Conservation (phyloP, 1,284 basidiomycete species). For the Schizophyllum amplum region DNA sequence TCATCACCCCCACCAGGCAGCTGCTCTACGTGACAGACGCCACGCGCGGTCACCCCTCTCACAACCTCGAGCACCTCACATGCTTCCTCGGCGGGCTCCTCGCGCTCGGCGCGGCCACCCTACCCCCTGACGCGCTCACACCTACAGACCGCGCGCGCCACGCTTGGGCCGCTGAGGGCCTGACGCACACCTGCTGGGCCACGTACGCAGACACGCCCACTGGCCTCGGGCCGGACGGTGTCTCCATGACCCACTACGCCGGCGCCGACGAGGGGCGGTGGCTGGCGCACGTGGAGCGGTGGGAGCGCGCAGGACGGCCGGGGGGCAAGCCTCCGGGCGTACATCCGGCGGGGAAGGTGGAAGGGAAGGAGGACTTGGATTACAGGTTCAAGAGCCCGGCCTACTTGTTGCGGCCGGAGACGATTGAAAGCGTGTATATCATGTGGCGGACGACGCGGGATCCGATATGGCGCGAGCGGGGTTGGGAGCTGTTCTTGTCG, state of each 20-base stretch:
- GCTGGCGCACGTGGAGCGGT: conserved; percentile 36
- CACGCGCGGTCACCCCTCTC: conserved; percentile 25
- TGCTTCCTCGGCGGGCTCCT: conserved; percentile 71
- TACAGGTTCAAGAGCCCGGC: conserved; percentile 35
- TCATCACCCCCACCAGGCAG: conserved; percentile 48
- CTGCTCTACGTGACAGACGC: conserved; percentile 65
- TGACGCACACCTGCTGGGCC: conserved; percentile 58
- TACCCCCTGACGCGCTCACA: conserved; percentile 21
- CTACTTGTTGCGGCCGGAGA: conserved; percentile 60
- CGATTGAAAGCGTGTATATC: conserved; percentile 64
- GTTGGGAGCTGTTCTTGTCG: conserved; percentile 38
- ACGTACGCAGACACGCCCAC: conserved; percentile 56
- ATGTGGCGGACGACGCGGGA: conserved; percentile 63
- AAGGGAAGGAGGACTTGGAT: conserved; percentile 30
- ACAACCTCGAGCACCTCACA: conserved; percentile 63
- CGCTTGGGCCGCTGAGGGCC: conserved; percentile 55
- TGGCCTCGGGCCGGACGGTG: conserved; percentile 53
- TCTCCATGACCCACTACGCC: conserved; percentile 30
- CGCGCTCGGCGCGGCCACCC: conserved; percentile 55
- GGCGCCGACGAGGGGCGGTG: conserved; percentile 19
- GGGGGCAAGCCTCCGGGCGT: conserved; percentile 47
- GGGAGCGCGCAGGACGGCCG: conserved; percentile 36
- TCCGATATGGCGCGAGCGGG: conserved; percentile 59
- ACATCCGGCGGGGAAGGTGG: conserved; percentile 28
- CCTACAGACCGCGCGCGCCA: conserved; percentile 25